Evolutionary conservation across 768 basidiomycete genomes (phyloP).

Genomic region (Kwoniella bestiolae): DNA sequence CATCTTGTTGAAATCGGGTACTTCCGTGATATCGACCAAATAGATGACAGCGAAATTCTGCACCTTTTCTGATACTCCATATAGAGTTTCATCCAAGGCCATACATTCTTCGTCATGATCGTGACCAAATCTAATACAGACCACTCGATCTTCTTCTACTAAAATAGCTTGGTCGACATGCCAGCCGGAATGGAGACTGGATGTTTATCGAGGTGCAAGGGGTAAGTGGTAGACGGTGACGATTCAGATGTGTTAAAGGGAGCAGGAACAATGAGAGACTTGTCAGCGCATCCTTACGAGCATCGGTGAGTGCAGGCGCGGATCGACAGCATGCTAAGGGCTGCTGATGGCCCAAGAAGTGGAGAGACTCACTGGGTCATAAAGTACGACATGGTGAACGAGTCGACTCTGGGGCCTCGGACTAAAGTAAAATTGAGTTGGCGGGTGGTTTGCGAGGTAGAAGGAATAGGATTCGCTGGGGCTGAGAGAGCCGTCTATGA

Average conservation of each 20-base stretch:
- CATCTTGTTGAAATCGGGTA: slow-evolving; percentile 99
- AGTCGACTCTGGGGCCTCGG: neutral
- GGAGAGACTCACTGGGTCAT: slow-evolving; percentile 54
- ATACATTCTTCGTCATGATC: slow-evolving; percentile 94
- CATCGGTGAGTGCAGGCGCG: too few species aligned
- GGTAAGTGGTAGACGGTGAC: neutral
- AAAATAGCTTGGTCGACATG: slow-evolving; percentile 98
- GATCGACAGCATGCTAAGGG: too few species aligned
- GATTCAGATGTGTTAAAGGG: too few species aligned
- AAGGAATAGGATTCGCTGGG: too few species aligned
- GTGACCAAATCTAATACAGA: slow-evolving; percentile 91
- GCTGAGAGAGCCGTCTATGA: too few species aligned
- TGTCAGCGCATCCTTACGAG: too few species aligned
- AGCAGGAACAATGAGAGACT: neutral
- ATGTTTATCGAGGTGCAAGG: slow-evolving; percentile 1
- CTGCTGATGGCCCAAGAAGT: neutral
- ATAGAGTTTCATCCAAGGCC: slow-evolving; percentile 98
- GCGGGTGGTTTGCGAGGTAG: too few species aligned
- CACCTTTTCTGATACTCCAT: slow-evolving; percentile 89
- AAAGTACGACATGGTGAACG: slow-evolving; percentile 55
- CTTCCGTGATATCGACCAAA: slow-evolving; percentile 89
- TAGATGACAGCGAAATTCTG: slow-evolving; percentile 99
- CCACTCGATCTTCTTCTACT: slow-evolving; percentile 93
- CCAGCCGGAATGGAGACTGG: slow-evolving; percentile 66
- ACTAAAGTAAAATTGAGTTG: too few species aligned